Conservation (phyloP, 768 basidiomycete species). For the Leccinum disarticulatum region DNA sequence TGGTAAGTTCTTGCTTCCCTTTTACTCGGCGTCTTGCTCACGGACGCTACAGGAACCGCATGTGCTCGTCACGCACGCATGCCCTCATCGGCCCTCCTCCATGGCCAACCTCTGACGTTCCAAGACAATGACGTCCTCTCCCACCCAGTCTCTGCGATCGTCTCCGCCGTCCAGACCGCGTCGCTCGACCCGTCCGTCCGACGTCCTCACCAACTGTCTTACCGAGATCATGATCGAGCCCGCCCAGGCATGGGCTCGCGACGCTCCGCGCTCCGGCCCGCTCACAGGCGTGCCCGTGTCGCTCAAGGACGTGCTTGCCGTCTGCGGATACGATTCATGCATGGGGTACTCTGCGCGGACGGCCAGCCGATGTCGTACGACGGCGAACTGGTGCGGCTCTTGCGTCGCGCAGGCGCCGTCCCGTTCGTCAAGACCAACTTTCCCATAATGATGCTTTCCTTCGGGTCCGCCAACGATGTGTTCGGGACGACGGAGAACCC, state of each 20-base stretch:
- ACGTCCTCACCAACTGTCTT: conserved; percentile 67
- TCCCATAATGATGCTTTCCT: conserved; percentile 58
- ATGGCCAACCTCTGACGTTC: conserved; percentile 31
- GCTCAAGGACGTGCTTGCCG: conserved; percentile 58
- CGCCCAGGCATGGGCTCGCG: conserved; percentile 32
- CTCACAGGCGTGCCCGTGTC: conserved; percentile 69
- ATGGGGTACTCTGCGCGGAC: conserved; percentile 58
- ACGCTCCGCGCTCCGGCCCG: conserved; percentile 31
- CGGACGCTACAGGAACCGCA: too few species aligned
- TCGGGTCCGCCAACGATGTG: conserved; percentile 55
- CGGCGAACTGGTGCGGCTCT: conserved; percentile 49
- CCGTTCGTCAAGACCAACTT: conserved; percentile 69
- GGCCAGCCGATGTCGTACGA: conserved; percentile 45
- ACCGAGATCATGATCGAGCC: conserved; percentile 61
- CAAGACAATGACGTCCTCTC: conserved; percentile 34
- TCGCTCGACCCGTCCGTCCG: conserved; percentile 33
- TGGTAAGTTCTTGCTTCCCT: too few species aligned
- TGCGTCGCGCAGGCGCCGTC: conserved; percentile 62
- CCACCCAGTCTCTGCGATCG: conserved; percentile 32
- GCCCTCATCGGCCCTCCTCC: too few species aligned
- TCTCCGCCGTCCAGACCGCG: conserved; percentile 33
- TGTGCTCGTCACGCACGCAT: too few species aligned
- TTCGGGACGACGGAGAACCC: conserved; percentile 65
- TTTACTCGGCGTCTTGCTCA: too few species aligned
- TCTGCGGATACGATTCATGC: conserved; percentile 56